Conservation (phyloP, 2,329 filamentous ascomycete genomes). For the Apiospora saccharicola region DNA sequence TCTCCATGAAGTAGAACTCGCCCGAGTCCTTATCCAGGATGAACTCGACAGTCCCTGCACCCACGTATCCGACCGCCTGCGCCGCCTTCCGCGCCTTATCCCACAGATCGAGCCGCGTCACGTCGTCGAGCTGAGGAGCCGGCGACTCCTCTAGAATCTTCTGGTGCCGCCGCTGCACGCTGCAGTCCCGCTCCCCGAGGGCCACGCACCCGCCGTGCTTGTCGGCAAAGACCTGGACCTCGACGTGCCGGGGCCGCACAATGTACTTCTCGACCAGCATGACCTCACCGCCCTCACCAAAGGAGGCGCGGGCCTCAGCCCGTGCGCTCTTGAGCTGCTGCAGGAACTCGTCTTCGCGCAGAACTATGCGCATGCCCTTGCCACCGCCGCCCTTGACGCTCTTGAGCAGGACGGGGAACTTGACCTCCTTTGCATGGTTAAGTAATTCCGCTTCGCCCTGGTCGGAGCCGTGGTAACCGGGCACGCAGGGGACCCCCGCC, state of each 20-base stretch:
- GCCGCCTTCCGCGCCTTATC: slow-evolving; percentile 70
- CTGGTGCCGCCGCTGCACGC: slow-evolving; percentile 85
- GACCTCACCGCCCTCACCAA: slow-evolving; percentile 80
- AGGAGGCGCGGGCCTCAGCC: slow-evolving; percentile 78
- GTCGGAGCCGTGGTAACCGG: slow-evolving; percentile 89
- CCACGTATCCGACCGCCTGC: slow-evolving; percentile 84
- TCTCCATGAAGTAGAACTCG: slow-evolving; percentile 84
- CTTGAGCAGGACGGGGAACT: slow-evolving; percentile 78
- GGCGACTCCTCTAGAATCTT: slow-evolving; percentile 93
- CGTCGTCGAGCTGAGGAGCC: slow-evolving; percentile 70
- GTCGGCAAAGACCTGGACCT: slow-evolving; percentile 91
- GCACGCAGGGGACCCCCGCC: slow-evolving; percentile 95
- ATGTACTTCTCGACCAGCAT: slow-evolving; percentile 89
- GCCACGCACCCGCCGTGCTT: slow-evolving; percentile 79
- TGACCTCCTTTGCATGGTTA: slow-evolving; percentile 73
- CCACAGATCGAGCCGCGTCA: slow-evolving; percentile 68
- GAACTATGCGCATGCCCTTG: slow-evolving; percentile 83
- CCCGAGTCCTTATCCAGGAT: slow-evolving; percentile 84
- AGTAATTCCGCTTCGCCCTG: slow-evolving; percentile 72
- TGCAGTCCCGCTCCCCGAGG: slow-evolving; percentile 90
- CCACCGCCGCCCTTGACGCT: slow-evolving; percentile 83
- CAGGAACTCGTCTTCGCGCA: slow-evolving; percentile 71
- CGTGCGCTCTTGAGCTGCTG: slow-evolving; percentile 75
- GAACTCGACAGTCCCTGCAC: slow-evolving; percentile 89
- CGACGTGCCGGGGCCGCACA: slow-evolving; percentile 80